A percentile compares a stretch with the other conserved stretches of the same genome.
Conservation (phyloP, 352 stramenopile species). For the Aphanomyces astaci region DNA sequence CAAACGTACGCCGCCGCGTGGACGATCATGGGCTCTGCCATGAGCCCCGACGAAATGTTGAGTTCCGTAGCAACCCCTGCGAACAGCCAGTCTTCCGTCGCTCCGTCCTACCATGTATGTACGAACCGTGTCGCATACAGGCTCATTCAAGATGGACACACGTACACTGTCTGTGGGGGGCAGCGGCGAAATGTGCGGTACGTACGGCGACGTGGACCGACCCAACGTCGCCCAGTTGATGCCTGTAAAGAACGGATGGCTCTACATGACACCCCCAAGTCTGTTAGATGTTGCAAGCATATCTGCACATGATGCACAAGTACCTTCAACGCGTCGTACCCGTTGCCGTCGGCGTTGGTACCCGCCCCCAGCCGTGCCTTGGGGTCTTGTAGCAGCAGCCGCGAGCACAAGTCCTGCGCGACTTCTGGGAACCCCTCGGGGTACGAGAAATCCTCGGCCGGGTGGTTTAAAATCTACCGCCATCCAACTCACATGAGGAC, state of each 20-base stretch:
- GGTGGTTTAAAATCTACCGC: slow-evolving; percentile 53
- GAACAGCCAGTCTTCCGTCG: slow-evolving; percentile 84
- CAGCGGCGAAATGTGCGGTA: slow-evolving; percentile 25
- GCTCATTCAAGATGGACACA: too few relatives aligned
- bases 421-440: slow-evolving; percentile 53
- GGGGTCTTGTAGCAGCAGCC: slow-evolving; percentile 58
- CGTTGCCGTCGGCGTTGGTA: slow-evolving; percentile 46
- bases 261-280: too few relatives aligned
- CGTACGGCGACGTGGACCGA: slow-evolving; percentile 48
- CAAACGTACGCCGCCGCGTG: too few relatives aligned
- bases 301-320: too few relatives aligned
- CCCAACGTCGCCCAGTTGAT: slow-evolving; percentile 61
- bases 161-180: slow-evolving; percentile 17
- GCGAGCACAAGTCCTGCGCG: slow-evolving; percentile 62
- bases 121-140: too few relatives aligned
- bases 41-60: slow-evolving; percentile 75
- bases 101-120: too few relatives aligned
- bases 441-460: slow-evolving; percentile 67
- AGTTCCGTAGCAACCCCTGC: slow-evolving; percentile 78
- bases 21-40: slow-evolving; percentile 51
- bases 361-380: slow-evolving; percentile 52
- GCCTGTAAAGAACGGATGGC: slow-evolving; percentile 70
- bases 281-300: too few relatives aligned
- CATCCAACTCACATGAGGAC: too few relatives aligned
- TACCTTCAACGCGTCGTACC: slow-evolving; percentile 61